These are phyloP conservation scores for Didymella exigua DNA, from an alignment of 2,329 filamentous ascomycete genomes.

Conservation along the genomic window DNA sequence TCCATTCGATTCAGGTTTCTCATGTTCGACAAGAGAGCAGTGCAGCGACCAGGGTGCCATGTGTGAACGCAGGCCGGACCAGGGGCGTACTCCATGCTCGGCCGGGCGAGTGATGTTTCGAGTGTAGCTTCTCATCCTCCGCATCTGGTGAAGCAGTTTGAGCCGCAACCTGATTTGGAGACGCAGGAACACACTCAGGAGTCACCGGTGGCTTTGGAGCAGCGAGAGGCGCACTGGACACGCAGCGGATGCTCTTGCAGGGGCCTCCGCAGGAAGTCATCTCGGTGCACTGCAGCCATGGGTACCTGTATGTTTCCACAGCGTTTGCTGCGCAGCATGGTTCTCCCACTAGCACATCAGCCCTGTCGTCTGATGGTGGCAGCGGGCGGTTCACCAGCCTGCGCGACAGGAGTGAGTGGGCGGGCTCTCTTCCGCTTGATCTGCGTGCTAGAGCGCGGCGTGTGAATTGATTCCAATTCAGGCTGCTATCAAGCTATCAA, in stretches of 20 bases:
- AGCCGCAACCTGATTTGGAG: conserved; percentile 18
- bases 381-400: conserved; percentile 8
- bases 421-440: conserved; percentile 38
- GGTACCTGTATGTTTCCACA: not conserved
- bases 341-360: conserved; percentile 17
- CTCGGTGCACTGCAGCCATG: not conserved
- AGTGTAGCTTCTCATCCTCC: conserved; percentile 9
- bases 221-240: not conserved
- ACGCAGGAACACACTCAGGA: conserved; percentile 8
- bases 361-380: conserved; percentile 29
- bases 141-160: conserved; percentile 11
- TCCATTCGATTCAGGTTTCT: conserved; percentile 17
- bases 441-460: conserved; percentile 29
- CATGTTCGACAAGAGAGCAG: conserved; percentile 22
- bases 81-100: conserved; percentile 24
- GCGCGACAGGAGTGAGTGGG: conserved; percentile 35
- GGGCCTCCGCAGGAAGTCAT: not conserved
- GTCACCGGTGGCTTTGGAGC: not conserved
- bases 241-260: conserved; percentile 2
- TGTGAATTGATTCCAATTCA: not conserved
- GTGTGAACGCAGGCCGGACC: conserved; percentile 34
- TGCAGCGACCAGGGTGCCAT: conserved; percentile 45
- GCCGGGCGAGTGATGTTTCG: conserved; percentile 21
- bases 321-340: conserved; percentile 16
- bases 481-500: conserved; percentile 6